A percentile compares a stretch with the other conserved stretches of the same genome.
These are phyloP conservation scores for Alternaria sp. DNA, from an alignment of 2,329 filamentous ascomycete genomes.

Conservation along the genomic window DNA sequence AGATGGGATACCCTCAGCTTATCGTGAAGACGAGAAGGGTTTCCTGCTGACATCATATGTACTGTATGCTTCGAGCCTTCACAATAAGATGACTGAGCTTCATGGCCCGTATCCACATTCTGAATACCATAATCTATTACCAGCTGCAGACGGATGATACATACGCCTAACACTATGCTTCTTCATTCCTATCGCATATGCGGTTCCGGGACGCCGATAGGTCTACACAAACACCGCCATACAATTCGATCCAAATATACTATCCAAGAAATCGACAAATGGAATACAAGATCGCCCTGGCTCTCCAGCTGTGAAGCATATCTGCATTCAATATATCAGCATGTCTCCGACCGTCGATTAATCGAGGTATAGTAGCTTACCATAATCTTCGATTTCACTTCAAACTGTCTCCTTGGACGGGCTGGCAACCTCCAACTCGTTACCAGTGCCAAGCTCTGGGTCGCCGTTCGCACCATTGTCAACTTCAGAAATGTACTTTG, in stretches of 20 bases:
- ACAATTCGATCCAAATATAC: background rate
- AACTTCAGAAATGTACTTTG: background rate
- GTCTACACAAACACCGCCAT: background rate
- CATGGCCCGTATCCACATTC: background rate
- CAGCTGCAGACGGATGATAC: background rate
- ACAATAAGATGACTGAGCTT: background rate
- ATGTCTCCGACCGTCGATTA: background rate
- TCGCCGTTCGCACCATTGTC: background rate
- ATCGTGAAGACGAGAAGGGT: background rate
- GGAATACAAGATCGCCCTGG: background rate
- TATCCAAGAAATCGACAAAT: background rate
- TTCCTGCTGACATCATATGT: background rate
- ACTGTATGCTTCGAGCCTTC: background rate
- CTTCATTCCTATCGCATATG: background rate
- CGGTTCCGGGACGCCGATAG: background rate
- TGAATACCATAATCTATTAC: constrained; percentile 7
- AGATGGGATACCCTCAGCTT: background rate
- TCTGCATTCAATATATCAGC: constrained; percentile 2
- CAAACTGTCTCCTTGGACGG: constrained; percentile 1
- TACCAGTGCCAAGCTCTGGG: background rate
- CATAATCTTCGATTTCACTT: background rate
- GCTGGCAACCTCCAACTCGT: constrained; percentile 4
- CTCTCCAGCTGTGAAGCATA: background rate
- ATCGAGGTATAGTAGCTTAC: constrained; percentile 3
- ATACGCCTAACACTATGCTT: background rate